These are phyloP conservation scores for Nannochloropsis gaditana DNA, from an alignment of 108 stramenopile genomes.

Conservation along the genomic window DNA sequence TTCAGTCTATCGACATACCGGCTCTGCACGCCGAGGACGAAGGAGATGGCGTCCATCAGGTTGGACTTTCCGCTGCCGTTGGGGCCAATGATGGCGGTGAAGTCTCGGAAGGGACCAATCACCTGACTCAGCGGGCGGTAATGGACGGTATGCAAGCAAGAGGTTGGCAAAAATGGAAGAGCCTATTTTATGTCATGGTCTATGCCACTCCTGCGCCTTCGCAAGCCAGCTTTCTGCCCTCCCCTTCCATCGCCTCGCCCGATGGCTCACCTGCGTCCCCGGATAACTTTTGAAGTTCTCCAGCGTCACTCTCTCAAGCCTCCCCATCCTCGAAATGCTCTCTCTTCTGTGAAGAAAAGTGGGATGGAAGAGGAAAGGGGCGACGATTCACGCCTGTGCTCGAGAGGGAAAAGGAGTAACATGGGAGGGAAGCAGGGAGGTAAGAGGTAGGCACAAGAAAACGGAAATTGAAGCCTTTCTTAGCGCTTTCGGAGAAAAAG, in stretches of 20 bases:
- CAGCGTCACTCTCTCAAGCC: constrained; percentile 67
- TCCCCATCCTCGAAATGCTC: constrained; percentile 47
- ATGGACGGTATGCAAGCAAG: not conserved
- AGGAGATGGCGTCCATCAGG: constrained; percentile 80
- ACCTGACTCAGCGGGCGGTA: constrained; percentile 24
- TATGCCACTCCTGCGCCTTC: not conserved
- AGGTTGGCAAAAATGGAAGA: too few species aligned
- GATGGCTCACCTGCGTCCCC: constrained; percentile 60
- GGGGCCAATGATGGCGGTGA: constrained; percentile 93
- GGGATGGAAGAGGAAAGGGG: not conserved
- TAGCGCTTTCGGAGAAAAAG: too few species aligned
- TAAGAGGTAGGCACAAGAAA: not conserved
- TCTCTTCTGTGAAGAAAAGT: not conserved
- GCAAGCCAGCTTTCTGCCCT: not conserved
- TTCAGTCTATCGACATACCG: constrained; percentile 23
- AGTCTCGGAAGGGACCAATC: constrained; percentile 90
- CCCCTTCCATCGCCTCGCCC: not conserved
- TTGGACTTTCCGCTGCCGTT: constrained; percentile 70
- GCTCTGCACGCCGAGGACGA: constrained; percentile 92
- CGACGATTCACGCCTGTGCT: not conserved
- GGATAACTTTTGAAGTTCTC: constrained; percentile 99
- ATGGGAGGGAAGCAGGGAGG: not conserved
- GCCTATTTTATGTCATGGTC: too few species aligned
- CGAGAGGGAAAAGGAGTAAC: not conserved
- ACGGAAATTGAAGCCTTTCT: too few species aligned